Conservation (phyloP, 1,284 basidiomycete genomes). For the Ustilago hordei region DNA sequence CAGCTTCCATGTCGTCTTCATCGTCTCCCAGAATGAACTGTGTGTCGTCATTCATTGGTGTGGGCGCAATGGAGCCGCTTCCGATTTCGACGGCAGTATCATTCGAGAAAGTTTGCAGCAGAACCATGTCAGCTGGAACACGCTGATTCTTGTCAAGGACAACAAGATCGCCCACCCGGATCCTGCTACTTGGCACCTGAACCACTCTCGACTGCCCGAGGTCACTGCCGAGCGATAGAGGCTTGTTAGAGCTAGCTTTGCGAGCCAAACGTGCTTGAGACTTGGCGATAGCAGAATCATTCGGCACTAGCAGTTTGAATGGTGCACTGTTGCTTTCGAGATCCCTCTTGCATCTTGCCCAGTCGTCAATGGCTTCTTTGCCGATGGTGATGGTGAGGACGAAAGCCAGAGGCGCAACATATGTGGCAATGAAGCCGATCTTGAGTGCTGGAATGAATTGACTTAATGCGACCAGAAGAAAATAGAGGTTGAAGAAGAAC, state of each 20-base stretch:
- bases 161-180: constrained; percentile 92
- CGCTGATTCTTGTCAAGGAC: constrained; percentile 95
- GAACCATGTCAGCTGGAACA: constrained; percentile 92
- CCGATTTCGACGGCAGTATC: constrained; percentile 46
- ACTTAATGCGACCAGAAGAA: constrained; percentile 92
- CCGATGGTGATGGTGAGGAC: constrained; percentile 95
- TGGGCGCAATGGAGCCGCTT: constrained; percentile 16
- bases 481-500: constrained; percentile 99
- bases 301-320: constrained; percentile 81
- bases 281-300: constrained; percentile 36
- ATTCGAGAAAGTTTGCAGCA: constrained; percentile 79
- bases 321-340: constrained; percentile 92
- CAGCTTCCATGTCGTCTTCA: constrained; percentile 31
- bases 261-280: constrained; percentile 29
- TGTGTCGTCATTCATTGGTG: constrained; percentile 18
- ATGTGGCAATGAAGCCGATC: constrained; percentile 97
- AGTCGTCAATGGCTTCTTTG: constrained; percentile 98
- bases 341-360: constrained; percentile 89
- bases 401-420: constrained; percentile 94
- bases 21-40: constrained; percentile 59
- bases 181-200: constrained; percentile 79
- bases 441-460: constrained; percentile 96
- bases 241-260: constrained; percentile 32
- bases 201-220: constrained; percentile 45
- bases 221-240: constrained; percentile 34